These are phyloP conservation scores for Hawksworthiomyces lignivorus DNA, from an alignment of 2,329 filamentous ascomycete species.

Conservation along the genomic window DNA sequence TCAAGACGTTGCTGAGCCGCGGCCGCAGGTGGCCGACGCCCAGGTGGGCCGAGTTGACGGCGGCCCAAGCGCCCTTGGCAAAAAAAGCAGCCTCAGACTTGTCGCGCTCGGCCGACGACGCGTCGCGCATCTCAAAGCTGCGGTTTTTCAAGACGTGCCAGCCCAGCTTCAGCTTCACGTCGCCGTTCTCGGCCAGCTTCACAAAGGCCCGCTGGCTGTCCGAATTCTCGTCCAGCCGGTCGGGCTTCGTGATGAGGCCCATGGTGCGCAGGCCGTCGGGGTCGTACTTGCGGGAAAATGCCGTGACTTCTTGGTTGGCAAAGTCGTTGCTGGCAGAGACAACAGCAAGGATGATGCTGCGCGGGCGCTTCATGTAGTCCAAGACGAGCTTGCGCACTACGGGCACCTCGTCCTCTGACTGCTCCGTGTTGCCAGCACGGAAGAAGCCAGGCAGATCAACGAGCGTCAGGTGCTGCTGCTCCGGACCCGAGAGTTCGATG, in stretches of 20 bases:
- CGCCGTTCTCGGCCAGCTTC: constrained; percentile 35
- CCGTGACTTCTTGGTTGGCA: constrained; percentile 50
- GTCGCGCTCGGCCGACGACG: constrained; percentile 28
- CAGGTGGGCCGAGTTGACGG: constrained; percentile 26
- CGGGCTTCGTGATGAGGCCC: constrained; percentile 52
- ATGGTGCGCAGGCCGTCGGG: constrained; percentile 35
- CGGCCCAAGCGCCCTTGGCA: constrained; percentile 27
- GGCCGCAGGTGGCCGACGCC: constrained; percentile 41
- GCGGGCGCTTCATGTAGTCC: constrained; percentile 46
- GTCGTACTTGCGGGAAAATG: constrained; percentile 34
- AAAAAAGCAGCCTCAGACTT: constrained; percentile 36
- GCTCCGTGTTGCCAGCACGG: constrained; percentile 36
- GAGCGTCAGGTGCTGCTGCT: constrained; percentile 45
- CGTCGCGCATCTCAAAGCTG: constrained; percentile 28
- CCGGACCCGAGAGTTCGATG: constrained; percentile 40
- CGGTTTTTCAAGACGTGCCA: constrained; percentile 47
- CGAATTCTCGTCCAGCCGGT: constrained; percentile 29
- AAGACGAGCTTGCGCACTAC: constrained; percentile 40
- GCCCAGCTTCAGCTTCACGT: constrained; percentile 40
- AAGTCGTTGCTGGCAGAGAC: constrained; percentile 50
- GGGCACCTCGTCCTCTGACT: constrained; percentile 35
- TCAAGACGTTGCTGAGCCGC: constrained; percentile 44
- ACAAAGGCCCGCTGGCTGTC: constrained; percentile 32
- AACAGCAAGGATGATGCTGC: constrained; percentile 54
- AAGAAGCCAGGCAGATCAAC: constrained; percentile 54